Percentiles rank a stretch among this genome's conserved stretches.
Conservation (phyloP, 345 rosid species). For the Balakata baccata region DNA sequence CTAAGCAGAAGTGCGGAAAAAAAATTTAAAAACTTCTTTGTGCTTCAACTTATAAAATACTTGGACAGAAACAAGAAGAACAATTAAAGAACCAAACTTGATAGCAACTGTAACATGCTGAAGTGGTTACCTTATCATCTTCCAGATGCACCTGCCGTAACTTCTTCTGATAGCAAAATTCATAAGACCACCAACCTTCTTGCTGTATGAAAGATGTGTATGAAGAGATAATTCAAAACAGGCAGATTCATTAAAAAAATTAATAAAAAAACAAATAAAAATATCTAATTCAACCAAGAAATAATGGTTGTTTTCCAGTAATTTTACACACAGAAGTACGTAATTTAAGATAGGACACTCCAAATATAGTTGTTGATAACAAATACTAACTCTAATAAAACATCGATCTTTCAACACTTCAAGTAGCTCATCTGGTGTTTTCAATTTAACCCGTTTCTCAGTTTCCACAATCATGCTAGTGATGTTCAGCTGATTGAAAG, state of each 20-base stretch:
- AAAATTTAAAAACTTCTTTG: neutral
- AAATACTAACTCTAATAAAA: conserved; percentile 53
- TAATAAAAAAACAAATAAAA: neutral
- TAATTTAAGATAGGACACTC: conserved; percentile 8
- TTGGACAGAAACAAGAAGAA: neutral
- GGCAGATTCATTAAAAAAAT: neutral
- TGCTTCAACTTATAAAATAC: neutral
- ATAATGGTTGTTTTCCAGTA: neutral
- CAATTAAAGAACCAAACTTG: neutral
- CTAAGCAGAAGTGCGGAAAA: neutral
- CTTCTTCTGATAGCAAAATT: conserved; percentile 63
- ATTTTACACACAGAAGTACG: neutral
- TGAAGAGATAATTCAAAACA: neutral
- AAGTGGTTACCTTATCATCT: conserved; percentile 54
- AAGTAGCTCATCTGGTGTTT: conserved; percentile 89
- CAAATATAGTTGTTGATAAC: neutral
- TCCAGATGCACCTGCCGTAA: conserved; percentile 72
- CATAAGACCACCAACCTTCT: conserved; percentile 99
- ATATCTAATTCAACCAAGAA: neutral
- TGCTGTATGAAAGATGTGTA: conserved; percentile 49
- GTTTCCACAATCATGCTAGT: conserved; percentile 81
- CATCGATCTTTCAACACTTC: conserved; percentile 60
- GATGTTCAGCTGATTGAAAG: conserved; percentile 44
- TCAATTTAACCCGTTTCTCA: conserved; percentile 61
- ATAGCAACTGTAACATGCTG: neutral